Percentiles rank a stretch among this genome's conserved stretches.
Conservation (phyloP, 306 rosid species). For the Sophora flavescens region DNA sequence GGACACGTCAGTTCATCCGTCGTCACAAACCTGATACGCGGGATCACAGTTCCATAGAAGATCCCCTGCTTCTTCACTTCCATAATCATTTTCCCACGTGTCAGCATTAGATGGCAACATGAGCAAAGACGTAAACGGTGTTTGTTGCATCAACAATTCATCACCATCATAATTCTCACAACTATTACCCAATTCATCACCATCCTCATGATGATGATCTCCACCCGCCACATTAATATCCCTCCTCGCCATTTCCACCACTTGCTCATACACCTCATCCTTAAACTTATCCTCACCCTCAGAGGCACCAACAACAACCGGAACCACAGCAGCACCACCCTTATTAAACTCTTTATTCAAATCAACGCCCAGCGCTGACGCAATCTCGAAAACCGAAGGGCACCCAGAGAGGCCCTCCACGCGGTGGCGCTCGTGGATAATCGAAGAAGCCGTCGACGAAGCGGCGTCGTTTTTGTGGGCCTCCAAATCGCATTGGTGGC, state of each 20-base stretch:
- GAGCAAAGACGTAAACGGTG: conserved; percentile 51
- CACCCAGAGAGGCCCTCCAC: conserved; percentile 49
- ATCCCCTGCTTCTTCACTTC: conserved; percentile 25
- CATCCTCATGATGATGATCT: background rate
- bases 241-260: conserved; percentile 46
- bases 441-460: background rate
- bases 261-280: conserved; percentile 49
- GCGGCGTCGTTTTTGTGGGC: conserved; percentile 10
- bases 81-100: conserved; percentile 19
- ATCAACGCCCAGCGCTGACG: conserved; percentile 35
- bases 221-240: background rate
- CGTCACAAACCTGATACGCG: conserved; percentile 28
- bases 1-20: too few species aligned
- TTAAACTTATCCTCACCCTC: background rate
- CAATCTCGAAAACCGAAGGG: conserved; percentile 54
- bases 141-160: conserved; percentile 47
- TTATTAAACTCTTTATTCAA: conserved; percentile 12
- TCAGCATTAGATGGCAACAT: conserved; percentile 35
- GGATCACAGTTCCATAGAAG: conserved; percentile 48
- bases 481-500: conserved; percentile 51
- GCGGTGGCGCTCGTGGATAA: conserved; percentile 32
- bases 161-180: background rate
- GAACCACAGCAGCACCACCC: conserved; percentile 11
- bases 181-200: background rate
- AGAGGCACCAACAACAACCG: background rate